A percentile compares a stretch with the other conserved stretches of the same genome.
phyloP scores from a whole-genome alignment of 129 eudicot genomes.

The Flaveria bidentis region DNA sequence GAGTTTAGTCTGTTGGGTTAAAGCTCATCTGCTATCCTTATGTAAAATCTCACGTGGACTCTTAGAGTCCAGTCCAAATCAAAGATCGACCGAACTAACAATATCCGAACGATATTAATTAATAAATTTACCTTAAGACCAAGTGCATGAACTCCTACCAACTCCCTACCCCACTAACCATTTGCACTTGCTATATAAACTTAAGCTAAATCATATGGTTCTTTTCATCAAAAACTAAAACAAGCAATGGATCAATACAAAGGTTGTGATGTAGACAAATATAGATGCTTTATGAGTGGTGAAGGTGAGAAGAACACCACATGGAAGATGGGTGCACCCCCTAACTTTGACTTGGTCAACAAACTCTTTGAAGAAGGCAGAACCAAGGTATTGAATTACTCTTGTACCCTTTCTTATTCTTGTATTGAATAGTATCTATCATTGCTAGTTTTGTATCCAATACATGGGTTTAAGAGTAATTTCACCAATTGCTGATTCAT shows the following conservation, averaged over 20 bases:
- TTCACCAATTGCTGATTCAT: background rate
- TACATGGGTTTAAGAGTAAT: background rate
- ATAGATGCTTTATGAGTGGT: conserved; percentile 59
- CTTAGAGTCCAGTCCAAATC: too few species aligned
- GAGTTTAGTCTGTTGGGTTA: too few species aligned
- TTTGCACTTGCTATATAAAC: conserved; percentile 20
- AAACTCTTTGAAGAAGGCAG: conserved; percentile 90
- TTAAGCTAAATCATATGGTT: background rate
- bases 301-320: conserved; percentile 73
- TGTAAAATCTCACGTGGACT: too few species aligned
- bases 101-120: too few species aligned
- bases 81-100: too few species aligned
- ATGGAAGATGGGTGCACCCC: conserved; percentile 72
- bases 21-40: too few species aligned
- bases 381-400: conserved; percentile 56
- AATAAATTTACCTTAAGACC: background rate
- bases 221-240: background rate
- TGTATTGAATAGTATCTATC: background rate
- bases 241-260: conserved; percentile 38
- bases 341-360: conserved; percentile 72
- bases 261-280: conserved; percentile 49
- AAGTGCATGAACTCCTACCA: conserved; percentile 8
- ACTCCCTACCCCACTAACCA: conserved; percentile 8
- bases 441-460: background rate
- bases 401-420: conserved; percentile 28